Percentiles rank a stretch among this genome's conserved stretches.
Conservation (phyloP, 257 asterid species). For the Solanum bukasovii region DNA sequence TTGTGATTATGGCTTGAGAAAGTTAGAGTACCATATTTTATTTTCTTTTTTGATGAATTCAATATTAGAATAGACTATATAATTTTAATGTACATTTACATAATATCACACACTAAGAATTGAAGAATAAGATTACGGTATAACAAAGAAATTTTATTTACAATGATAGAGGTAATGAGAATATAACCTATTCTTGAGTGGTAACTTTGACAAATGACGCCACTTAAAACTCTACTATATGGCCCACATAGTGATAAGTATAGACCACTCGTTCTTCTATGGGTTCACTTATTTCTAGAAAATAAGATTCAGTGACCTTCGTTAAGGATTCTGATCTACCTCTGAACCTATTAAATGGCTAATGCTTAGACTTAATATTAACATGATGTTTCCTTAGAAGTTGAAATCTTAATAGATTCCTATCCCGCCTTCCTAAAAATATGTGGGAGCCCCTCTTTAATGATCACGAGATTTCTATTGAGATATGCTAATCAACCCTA, state of each 20-base stretch:
- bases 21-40: no score
- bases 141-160: no score
- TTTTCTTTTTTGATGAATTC: no score
- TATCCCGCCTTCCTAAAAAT: background rate
- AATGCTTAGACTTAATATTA: background rate
- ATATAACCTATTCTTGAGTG: conserved; percentile 57
- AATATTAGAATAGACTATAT: no score
- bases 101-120: no score
- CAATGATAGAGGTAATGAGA: background rate
- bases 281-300: conserved; percentile 43
- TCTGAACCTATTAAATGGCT: background rate
- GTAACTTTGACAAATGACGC: conserved; percentile 27
- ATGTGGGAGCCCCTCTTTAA: background rate
- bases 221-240: no score
- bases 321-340: background rate
- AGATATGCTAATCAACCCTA: background rate
- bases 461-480: background rate
- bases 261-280: conserved; percentile 37
- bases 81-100: no score
- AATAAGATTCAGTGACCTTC: conserved; percentile 35
- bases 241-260: background rate
- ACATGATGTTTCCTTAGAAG: background rate
- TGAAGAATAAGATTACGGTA: no score
- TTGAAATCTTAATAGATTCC: background rate
- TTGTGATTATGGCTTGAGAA: no score